Conservation (phyloP, 345 rosid species). For the Sisymbrium altissimum region DNA sequence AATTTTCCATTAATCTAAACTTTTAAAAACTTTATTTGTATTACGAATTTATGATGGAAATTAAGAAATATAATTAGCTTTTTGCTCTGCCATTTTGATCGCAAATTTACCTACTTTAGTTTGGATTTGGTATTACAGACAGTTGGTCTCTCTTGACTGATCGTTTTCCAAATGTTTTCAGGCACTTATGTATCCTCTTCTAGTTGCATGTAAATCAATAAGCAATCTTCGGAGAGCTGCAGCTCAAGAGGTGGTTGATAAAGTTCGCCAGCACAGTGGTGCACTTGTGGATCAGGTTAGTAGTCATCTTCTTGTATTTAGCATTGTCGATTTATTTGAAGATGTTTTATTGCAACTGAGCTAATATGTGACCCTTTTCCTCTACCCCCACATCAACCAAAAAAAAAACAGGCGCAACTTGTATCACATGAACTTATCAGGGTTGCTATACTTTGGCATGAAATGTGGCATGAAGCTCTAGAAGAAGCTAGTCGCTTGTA, state of each 20-base stretch:
- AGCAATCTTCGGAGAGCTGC: slow-evolving; percentile 94
- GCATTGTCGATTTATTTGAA: neutral
- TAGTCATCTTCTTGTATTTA: slow-evolving; percentile 13
- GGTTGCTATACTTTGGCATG: slow-evolving; percentile 99
- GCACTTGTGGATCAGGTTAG: slow-evolving; percentile 87
- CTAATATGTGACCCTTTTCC: slow-evolving; percentile 16
- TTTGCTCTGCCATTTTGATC: slow-evolving; percentile 7
- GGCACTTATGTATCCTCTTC: slow-evolving; percentile 99
- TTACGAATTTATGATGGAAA: slow-evolving; percentile 3
- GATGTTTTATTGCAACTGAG: neutral
- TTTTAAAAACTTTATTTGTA: neutral
- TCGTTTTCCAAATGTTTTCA: slow-evolving; percentile 31
- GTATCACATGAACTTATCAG: slow-evolving; percentile 91
- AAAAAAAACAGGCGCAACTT: slow-evolving; percentile 80
- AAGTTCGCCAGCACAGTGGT: slow-evolving; percentile 96
- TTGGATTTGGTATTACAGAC: slow-evolving; percentile 5
- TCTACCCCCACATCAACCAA: neutral
- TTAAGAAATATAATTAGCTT: neutral
- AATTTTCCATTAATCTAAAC: slow-evolving; percentile 5
- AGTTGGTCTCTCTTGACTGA: slow-evolving; percentile 7
- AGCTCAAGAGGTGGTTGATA: slow-evolving; percentile 95
- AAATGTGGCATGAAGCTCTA: slow-evolving; percentile 92
- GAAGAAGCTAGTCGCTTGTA: slow-evolving; percentile 99
- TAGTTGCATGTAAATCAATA: slow-evolving; percentile 97
- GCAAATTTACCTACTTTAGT: neutral